Evolutionary conservation across 2,329 filamentous ascomycete species (phyloP), one percentile per base, ranked within the genome.

Genomic region (Botrytis byssoidea): DNA sequence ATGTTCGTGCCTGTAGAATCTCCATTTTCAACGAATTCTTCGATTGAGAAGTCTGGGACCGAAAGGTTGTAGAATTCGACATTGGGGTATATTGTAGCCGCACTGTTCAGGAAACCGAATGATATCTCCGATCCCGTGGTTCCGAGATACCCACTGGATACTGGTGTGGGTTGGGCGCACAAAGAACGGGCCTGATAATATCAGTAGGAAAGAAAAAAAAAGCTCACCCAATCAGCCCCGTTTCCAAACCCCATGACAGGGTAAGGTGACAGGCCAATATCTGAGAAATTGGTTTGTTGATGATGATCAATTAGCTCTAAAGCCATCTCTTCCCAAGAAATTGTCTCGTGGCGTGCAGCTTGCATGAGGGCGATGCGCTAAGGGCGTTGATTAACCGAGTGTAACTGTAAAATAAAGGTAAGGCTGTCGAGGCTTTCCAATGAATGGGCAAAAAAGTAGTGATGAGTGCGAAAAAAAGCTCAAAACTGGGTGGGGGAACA

Each of bases 41-140:
- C 48, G 10, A n/a, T 0, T 7, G 25, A 10, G 2, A 51, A n/a
- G 6, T n/a, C 22, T n/a, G 48, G 25, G 3, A 3, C 12, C 2
- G 2, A 7, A 16, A 51, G 7, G 48, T 2, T 16, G 48, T 0
- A 1, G 7, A 14, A 0, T 0, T 16, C 48, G 25, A 0, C 3
- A n/a, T 16, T 16, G 3, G 25, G 48, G 25, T n/a, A n/a, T 2
- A 0, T 0, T 51, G 12, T n/a, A 16, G 0, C n/a, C n/a, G n/a
- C n/a, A n/a, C n/a, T n/a, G n/a, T n/a, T n/a, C n/a, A n/a, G n/a
- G n/a, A n/a, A n/a, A n/a, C n/a, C n/a, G n/a, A n/a, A n/a, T n/a
- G n/a, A n/a, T n/a, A n/a, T n/a, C n/a, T n/a, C n/a, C n/a, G n/a
- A n/a, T n/a, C n/a, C n/a, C n/a, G n/a, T n/a, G n/a, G n/a, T n/a